Evolutionary conservation across 78 protist genomes (phyloP), one percentile per base, ranked within the genome.

Genomic region (Speleostelium caveatum): DNA sequence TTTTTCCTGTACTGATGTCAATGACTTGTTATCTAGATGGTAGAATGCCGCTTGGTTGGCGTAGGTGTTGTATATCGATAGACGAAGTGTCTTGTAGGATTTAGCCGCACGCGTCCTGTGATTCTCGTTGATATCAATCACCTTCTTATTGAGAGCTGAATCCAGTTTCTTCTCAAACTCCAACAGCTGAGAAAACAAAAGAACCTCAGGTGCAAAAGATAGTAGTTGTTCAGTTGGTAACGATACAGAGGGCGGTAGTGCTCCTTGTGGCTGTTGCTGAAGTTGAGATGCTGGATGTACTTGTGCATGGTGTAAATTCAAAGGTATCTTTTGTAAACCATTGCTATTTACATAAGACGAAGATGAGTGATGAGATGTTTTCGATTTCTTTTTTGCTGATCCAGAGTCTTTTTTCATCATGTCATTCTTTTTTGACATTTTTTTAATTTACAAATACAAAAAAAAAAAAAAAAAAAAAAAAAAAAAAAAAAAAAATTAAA

Each of bases 111-210:
- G 22, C 22, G 56, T 39, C 33, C 75, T 67, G 16, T 51, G 53
- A 3, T 65, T n/a, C n/a, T 83, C 91, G 39, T 83, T 77, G 55
- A 83, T 59, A n/a, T 83, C 91, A 7, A 83, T 30, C 35, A 69
- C 17, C 14, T 79, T 39, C 55, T 83, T 83, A 14, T 59, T 83
- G n/a, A 83, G 67, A 5, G 91, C 41, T 19, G 55, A 35, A 30
- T 83, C 91, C 24, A 83, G 24, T 58, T 60, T 83, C 73, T 83
- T 73, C 42, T 83, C 91, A 83, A 83, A 83, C 67, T 83, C 91
- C 16, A 83, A 42, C 16, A 83, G 24, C 39, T 83, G 77, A 19
- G 73, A 21, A n/a, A 83, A 83, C 16, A 83, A 41, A 22, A 83
- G 32, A 39, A 72, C 63, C 33, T 83, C 91, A 30, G 91, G 91